These are phyloP conservation scores for Aquanectria penicillioides DNA, from an alignment of 2,329 filamentous ascomycete species.

Conservation along the genomic window DNA sequence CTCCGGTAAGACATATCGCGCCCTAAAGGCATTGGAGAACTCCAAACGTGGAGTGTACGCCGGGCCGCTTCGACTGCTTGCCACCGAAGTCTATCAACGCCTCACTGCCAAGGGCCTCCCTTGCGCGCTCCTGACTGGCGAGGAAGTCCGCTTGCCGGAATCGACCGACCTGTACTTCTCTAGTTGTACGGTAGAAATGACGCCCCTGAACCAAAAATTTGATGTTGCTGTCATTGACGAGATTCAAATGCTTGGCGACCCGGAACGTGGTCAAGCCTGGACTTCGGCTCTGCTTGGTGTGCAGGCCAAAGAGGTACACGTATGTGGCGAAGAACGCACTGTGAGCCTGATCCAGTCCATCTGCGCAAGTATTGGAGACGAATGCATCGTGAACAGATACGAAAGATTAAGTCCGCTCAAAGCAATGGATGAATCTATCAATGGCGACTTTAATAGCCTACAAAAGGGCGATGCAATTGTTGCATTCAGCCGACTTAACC, in stretches of 20 bases:
- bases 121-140: slow-evolving; percentile 88
- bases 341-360: slow-evolving; percentile 82
- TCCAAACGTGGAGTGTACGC: slow-evolving; percentile 86
- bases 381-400: slow-evolving; percentile 84
- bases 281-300: slow-evolving; percentile 89
- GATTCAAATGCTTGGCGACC: slow-evolving; percentile 94
- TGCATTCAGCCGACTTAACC: slow-evolving; percentile 81
- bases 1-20: slow-evolving; percentile 97
- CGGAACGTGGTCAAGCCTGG: slow-evolving; percentile 91
- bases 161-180: slow-evolving; percentile 68
- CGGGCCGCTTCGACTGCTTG: slow-evolving; percentile 86
- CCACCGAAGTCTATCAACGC: slow-evolving; percentile 94
- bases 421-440: slow-evolving; percentile 71
- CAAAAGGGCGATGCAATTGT: slow-evolving; percentile 93
- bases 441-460: slow-evolving; percentile 71
- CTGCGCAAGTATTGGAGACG: slow-evolving; percentile 82
- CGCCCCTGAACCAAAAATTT: slow-evolving; percentile 63
- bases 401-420: slow-evolving; percentile 82
- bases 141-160: slow-evolving; percentile 80
- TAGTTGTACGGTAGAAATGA: slow-evolving; percentile 96
- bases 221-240: slow-evolving; percentile 98
- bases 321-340: slow-evolving; percentile 89
- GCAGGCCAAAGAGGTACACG: slow-evolving; percentile 87
- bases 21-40: slow-evolving; percentile 83
- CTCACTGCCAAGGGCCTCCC: slow-evolving; percentile 79